These are phyloP conservation scores for Discostella stelligera DNA, from an alignment of 352 stramenopile species.

Conservation along the genomic window DNA sequence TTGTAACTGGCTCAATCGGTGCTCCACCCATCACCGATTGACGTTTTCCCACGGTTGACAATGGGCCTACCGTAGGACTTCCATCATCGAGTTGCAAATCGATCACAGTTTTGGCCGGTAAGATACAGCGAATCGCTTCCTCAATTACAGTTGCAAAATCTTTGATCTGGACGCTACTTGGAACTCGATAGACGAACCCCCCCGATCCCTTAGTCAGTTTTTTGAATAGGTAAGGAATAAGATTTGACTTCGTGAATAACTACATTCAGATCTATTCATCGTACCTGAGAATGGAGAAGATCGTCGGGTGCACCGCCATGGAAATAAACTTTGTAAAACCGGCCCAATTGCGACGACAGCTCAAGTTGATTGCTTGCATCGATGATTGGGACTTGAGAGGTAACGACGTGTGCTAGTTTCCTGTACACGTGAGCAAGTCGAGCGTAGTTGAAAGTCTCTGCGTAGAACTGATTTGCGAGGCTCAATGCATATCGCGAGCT, in stretches of 20 bases:
- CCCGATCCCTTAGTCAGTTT: conserved; percentile 38
- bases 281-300: conserved; percentile 61
- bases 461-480: conserved; percentile 79
- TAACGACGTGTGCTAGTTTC: conserved; percentile 68
- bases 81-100: conserved; percentile 80
- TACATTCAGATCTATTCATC: conserved; percentile 1
- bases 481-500: conserved; percentile 74
- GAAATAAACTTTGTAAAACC: conserved; percentile 84
- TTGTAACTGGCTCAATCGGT: conserved; percentile 71
- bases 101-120: conserved; percentile 73
- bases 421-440: conserved; percentile 72
- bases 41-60: conserved; percentile 43
- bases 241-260: neutral
- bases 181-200: conserved; percentile 79
- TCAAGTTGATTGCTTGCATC: conserved; percentile 74
- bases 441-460: conserved; percentile 80
- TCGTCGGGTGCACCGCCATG: conserved; percentile 83
- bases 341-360: conserved; percentile 68
- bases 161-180: conserved; percentile 62
- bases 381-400: conserved; percentile 71
- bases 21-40: conserved; percentile 57
- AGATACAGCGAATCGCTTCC: conserved; percentile 69
- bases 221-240: conserved; percentile 6
- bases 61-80: conserved; percentile 51
- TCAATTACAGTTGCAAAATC: conserved; percentile 72